Evolutionary conservation across 2,329 filamentous ascomycete genomes (phyloP), one percentile per base, ranked within the genome.

Genomic region (Exserohilum rostratum): DNA sequence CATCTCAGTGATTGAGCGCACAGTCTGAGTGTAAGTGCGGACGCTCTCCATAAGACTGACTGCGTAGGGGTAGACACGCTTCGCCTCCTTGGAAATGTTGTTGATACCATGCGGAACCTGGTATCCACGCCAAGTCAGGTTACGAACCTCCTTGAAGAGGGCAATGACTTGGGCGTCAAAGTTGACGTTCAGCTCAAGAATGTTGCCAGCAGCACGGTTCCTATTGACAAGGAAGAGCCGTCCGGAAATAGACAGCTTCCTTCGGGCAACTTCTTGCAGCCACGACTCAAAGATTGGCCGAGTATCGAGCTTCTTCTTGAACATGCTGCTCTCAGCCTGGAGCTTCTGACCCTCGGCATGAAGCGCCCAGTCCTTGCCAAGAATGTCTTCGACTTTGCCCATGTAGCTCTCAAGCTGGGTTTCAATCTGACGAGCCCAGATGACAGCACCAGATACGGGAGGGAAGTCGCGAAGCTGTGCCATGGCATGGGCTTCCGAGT

Each of bases 21-120:
- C 88, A 0, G 92, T 97, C 76, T 98, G 93, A 2, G 91, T 85
- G 60, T 96, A 89, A 0, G 92, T 98, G 54, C 93, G 86, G n/a
- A 98, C 91, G 68, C 92, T 98, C 78, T 99, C 95, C 92, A 99
- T 99, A 63, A 99, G 79, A 70, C 93, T 98, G 62, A 99, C 93
- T 20, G 96, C 95, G 70, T 96, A 99, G 0, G 95, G 95, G 67
- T 99, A 99, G 3, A 99, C 95, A 48, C 95, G 87, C 77, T 97
- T 96, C n/a, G 95, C 96, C 73, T 99, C 95, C 76, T 98, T 99
- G 1, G 96, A 96, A 49, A 96, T 91, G 60, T 91, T 98, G 76
- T 89, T 96, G 69, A 99, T 91, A 12, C 90, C 87, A 75, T 99
- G 95, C 7, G 96, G 96, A 20, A 99, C 91, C 52, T 91, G 89